Evolutionary conservation across 2,329 filamentous ascomycete species (phyloP), one percentile per base, ranked within the genome.

Genomic region (Byssochlamys sp.): DNA sequence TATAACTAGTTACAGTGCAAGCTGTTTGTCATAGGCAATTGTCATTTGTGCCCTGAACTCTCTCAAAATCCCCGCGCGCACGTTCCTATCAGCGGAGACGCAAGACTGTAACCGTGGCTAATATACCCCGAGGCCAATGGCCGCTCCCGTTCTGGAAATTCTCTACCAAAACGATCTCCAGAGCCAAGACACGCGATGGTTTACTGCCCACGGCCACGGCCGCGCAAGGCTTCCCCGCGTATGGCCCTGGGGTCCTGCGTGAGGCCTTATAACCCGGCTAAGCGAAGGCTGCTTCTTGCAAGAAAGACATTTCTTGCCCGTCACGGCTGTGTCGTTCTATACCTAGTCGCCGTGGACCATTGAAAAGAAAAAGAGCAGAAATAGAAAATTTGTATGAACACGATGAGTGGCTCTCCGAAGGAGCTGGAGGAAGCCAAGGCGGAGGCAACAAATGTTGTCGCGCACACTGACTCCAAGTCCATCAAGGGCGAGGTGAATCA

Each of bases 401-500:
- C 25, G 52, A 57, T 59, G 57, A 57, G 55, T 49, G 54, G 52
- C 55, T 56, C 52, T 14, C 7, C 4, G 11, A 26, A 45, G 27
- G 54, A 19, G 14, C 26, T 31, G 28, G 50, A 33, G 28, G 55
- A 33, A 26, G 28, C 35, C 24, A 45, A 52, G 45, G n/a, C 27
- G 24, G n/a, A 48, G 7, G 11, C 25, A 27, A 27, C 53, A 25
- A 19, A 19, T 14, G 39, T 12, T 11, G 39, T 9, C 39, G 56
- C 28, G 28, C 2, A n/a, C 6, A 26, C 27, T 50, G 57, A 63
- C 12, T 33, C 29, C 6, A 61, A 61, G 50, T 27, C 58, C 2
- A 25, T 56, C 2, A 31, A 28, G 4, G 61, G 57, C 2, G 59
- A 63, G 35, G 49, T 62, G 4, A 48, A 53, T 14, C 54, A 49